A percentile compares a stretch with the other conserved stretches of the same genome.
Conservation (phyloP, 345 rosid species). For the Aquilaria malaccensis region DNA sequence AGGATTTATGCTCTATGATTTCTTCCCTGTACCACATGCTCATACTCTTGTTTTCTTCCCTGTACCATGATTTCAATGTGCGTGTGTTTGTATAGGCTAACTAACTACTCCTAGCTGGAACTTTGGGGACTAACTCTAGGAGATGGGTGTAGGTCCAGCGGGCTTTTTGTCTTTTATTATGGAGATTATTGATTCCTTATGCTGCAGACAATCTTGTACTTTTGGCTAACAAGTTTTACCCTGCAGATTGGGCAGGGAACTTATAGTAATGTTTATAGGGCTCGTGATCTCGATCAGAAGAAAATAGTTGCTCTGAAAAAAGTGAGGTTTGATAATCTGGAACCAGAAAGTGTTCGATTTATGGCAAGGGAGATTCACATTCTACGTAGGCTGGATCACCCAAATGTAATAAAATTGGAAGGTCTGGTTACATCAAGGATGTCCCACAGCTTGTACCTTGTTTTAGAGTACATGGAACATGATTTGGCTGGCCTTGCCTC, state of each 20-base stretch:
- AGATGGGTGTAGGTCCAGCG: too few species aligned
- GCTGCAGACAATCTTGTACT: too few species aligned
- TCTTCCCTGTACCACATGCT: too few species aligned
- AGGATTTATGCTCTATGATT: too few species aligned
- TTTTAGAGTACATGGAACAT: constrained; percentile 99
- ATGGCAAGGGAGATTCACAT: constrained; percentile 98
- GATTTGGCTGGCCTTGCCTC: constrained; percentile 95
- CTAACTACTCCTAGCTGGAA: too few species aligned
- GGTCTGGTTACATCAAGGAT: constrained; percentile 98
- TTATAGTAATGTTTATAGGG: constrained; percentile 92
- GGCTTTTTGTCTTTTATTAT: too few species aligned
- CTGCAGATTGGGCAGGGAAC: constrained; percentile 99
- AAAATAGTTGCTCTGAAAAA: constrained; percentile 95
- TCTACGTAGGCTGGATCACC: constrained; percentile 89
- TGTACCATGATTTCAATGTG: too few species aligned
- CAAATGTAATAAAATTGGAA: constrained; percentile 89
- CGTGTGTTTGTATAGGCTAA: too few species aligned
- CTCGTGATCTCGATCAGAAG: constrained; percentile 89
- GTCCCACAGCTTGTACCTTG: constrained; percentile 98
- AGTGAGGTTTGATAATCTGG: constrained; percentile 92
- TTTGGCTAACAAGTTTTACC: not conserved
- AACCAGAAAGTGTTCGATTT: constrained; percentile 94
- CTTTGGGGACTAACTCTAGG: too few species aligned
- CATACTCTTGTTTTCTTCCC: too few species aligned
- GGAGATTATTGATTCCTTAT: too few species aligned